These are phyloP conservation scores for Nakazawaea wyomingensis DNA, from an alignment of 805 yeast genomes.

Conservation along the genomic window DNA sequence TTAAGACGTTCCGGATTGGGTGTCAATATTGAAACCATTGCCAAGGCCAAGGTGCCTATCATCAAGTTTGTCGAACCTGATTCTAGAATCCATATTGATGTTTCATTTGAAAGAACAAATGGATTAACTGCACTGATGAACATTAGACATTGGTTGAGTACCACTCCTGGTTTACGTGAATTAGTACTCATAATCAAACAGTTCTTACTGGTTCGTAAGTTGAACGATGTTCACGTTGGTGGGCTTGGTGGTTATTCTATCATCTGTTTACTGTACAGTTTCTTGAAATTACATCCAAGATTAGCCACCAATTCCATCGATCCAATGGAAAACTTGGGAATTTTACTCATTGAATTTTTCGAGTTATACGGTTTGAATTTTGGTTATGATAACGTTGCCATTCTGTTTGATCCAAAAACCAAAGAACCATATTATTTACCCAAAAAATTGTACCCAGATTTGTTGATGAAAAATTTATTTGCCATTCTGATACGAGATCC, in stretches of 20 bases:
- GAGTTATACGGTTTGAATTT: slow-evolving; percentile 88
- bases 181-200: slow-evolving; percentile 80
- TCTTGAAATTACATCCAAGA: slow-evolving; percentile 75
- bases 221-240: slow-evolving; percentile 87
- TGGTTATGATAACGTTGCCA: slow-evolving; percentile 74
- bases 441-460: slow-evolving; percentile 47
- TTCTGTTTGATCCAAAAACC: slow-evolving; percentile 46
- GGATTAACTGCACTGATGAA: slow-evolving; percentile 79
- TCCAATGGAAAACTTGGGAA: slow-evolving; percentile 75
- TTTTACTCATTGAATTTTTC: slow-evolving; percentile 82
- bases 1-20: slow-evolving; percentile 61
- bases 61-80: slow-evolving; percentile 79
- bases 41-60: slow-evolving; percentile 90
- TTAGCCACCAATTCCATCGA: slow-evolving; percentile 60
- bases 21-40: slow-evolving; percentile 72
- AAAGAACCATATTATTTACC: slow-evolving; percentile 56
- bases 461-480: slow-evolving; percentile 52
- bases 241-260: slow-evolving; percentile 94
- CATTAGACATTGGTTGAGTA: slow-evolving; percentile 67
- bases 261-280: slow-evolving; percentile 80
- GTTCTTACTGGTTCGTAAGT: slow-evolving; percentile 68
- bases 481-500: slow-evolving; percentile 85
- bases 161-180: slow-evolving; percentile 77
- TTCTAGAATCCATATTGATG: slow-evolving; percentile 73
- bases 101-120: slow-evolving; percentile 81